Evolutionary conservation across 2,329 filamentous ascomycete genomes (phyloP).

Genomic region (Clarireedia homoeocarpa): DNA sequence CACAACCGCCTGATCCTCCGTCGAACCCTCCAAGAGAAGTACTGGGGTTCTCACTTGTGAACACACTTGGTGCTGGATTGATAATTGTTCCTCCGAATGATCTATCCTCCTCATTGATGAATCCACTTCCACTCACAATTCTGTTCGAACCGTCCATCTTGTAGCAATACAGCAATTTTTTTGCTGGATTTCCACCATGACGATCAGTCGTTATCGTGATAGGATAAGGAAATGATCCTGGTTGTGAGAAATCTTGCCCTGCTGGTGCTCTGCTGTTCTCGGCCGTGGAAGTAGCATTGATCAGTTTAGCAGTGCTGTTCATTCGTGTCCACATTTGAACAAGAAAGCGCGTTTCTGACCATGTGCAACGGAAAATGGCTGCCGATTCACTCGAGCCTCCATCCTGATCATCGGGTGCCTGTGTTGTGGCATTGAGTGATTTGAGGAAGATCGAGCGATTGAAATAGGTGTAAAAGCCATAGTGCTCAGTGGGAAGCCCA

Average conservation of each 20-base stretch:
- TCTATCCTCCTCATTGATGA: slow-evolving; percentile 43
- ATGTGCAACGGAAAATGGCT: slow-evolving; percentile 49
- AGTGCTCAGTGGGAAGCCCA: slow-evolving; percentile 73
- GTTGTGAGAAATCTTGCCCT: slow-evolving; percentile 29
- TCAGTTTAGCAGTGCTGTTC: slow-evolving; percentile 36
- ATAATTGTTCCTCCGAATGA: slow-evolving; percentile 43
- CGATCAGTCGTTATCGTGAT: slow-evolving; percentile 54
- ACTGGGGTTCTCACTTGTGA: slow-evolving; percentile 24
- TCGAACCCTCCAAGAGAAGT: slow-evolving; percentile 53
- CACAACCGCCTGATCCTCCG: slow-evolving; percentile 55
- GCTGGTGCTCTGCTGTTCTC: slow-evolving; percentile 13
- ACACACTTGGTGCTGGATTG: slow-evolving; percentile 39
- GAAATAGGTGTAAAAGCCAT: slow-evolving; percentile 90
- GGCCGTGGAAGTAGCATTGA: slow-evolving; percentile 24
- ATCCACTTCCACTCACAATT: slow-evolving; percentile 37
- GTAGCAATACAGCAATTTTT: slow-evolving; percentile 49
- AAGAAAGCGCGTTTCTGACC: slow-evolving; percentile 53
- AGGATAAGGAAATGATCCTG: slow-evolving; percentile 57
- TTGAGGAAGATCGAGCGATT: slow-evolving; percentile 79
- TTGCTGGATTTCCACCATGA: slow-evolving; percentile 47
- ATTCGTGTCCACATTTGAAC: slow-evolving; percentile 57
- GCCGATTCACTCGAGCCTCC: slow-evolving; percentile 47
- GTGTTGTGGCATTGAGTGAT: background rate
- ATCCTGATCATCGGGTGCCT: slow-evolving; percentile 40
- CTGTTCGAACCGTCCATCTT: slow-evolving; percentile 39